These are phyloP conservation scores for Paraleonurus japonicus DNA, from an alignment of 257 asterid genomes.

Conservation along the genomic window DNA sequence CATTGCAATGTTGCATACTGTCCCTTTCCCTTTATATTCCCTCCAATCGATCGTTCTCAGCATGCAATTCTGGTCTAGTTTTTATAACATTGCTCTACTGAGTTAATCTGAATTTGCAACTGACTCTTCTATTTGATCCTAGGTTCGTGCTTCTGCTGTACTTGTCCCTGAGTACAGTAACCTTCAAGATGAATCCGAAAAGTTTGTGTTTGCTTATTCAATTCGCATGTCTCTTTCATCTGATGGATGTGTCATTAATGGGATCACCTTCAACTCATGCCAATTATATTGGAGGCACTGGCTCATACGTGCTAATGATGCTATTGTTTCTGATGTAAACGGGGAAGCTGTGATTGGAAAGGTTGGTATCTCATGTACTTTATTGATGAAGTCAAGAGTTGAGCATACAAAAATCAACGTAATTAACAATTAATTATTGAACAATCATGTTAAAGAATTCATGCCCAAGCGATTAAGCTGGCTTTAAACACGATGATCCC, in stretches of 20 bases:
- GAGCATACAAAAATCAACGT: not conserved
- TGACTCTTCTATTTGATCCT: constrained; percentile 23
- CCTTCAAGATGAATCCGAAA: constrained; percentile 53
- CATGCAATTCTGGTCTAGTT: not conserved
- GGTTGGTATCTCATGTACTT: constrained; percentile 43
- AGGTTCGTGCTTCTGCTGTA: constrained; percentile 95
- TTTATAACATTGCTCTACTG: not conserved
- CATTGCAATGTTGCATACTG: not conserved
- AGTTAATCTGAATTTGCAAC: constrained; percentile 6
- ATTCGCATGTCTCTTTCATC: constrained; percentile 78
- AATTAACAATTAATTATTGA: not conserved
- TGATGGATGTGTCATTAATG: constrained; percentile 68
- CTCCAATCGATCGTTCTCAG: not conserved
- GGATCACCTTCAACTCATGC: constrained; percentile 62
- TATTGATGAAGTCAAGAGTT: not conserved
- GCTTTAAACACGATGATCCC: not conserved
- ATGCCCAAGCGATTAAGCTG: not conserved
- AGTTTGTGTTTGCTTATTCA: constrained; percentile 71
- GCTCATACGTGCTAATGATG: constrained; percentile 59
- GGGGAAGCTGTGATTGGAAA: constrained; percentile 93
- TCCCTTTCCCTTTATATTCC: not conserved
- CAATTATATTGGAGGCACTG: constrained; percentile 87
- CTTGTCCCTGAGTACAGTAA: constrained; percentile 76
- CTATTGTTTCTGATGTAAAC: constrained; percentile 47
- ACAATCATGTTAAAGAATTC: not conserved